Evolutionary conservation across 2,329 filamentous ascomycete species (phyloP), one percentile per base, ranked within the genome.

Genomic region (Hypoxylon sp.): DNA sequence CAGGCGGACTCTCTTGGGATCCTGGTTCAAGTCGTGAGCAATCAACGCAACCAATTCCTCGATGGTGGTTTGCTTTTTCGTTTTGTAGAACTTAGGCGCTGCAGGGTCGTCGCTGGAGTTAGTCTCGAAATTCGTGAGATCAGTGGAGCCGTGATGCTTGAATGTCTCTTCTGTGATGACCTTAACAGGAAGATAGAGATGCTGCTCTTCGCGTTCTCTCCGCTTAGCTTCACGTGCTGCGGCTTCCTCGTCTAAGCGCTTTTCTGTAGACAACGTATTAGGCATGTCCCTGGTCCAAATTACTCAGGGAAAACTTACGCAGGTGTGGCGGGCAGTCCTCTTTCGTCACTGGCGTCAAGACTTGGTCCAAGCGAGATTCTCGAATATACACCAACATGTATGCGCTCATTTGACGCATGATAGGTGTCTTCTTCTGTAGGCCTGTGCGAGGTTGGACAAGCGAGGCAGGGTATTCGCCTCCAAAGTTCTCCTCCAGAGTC

Each of bases 331-430:
- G 96, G 14, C 94, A 92, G 73, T 97, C 91, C 1, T 91, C 86
- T 69, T 91, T 85, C n/a, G 87, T 85, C 37, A 96, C 91, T 0
- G 90, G 87, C 43, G 90, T 88, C 56, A 99, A 84, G 50, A 98
- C 90, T 70, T 92, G 86, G 74, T 97, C 92, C n/a, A 97, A 80
- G 61, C 90, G 88, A 54, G 90, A 91, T 77, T 97, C 92, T 47
- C 96, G 90, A 70, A 99, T 93, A 76, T 99, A 99, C 1, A 99
- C 96, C 83, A 99, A 81, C 96, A 99, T 99, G 83, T 99, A 99
- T 4, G 96, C 96, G 78, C 94, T 99, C 79, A 89, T 90, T 65
- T 89, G 87, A 57, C 88, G 85, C 80, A 90, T 85, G 73, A 88
- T 78, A 1, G 87, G 86, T 2, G 82, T 78, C 75, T 86, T 86